Evolutionary conservation across 176 grass and related monocot genomes (phyloP).

Genomic region (Alloteropsis semialata): DNA sequence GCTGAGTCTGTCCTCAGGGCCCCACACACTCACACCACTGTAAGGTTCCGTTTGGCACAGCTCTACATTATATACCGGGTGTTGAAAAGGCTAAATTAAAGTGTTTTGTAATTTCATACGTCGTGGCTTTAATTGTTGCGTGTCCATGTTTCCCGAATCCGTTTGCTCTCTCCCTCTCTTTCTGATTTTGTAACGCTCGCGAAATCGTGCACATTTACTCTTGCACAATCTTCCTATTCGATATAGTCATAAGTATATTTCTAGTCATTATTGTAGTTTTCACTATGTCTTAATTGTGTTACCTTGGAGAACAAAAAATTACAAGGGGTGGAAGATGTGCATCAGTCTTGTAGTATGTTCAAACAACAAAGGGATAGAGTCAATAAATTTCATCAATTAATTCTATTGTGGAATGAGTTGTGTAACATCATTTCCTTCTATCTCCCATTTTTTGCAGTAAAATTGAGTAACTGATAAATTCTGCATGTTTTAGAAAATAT

Average conservation of each 20-base stretch:
- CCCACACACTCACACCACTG: not conserved
- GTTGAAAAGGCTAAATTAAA: no score
- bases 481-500: not conserved
- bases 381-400: not conserved
- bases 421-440: not conserved
- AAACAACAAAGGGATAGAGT: not conserved
- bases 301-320: not conserved
- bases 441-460: not conserved
- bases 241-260: not conserved
- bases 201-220: not conserved
- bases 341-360: not conserved
- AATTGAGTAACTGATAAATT: not conserved
- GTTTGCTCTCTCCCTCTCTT: not conserved
- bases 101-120: no score
- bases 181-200: not conserved
- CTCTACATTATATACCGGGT: no score
- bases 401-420: not conserved
- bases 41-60: not conserved
- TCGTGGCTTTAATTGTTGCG: not conserved
- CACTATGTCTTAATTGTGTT: not conserved
- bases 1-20: not conserved
- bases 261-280: not conserved
- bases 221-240: no score
- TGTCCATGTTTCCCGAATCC: not conserved
- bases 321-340: not conserved